Conservation (phyloP, 2,329 filamentous ascomycete species). For the Hymenoscyphus albidus region DNA sequence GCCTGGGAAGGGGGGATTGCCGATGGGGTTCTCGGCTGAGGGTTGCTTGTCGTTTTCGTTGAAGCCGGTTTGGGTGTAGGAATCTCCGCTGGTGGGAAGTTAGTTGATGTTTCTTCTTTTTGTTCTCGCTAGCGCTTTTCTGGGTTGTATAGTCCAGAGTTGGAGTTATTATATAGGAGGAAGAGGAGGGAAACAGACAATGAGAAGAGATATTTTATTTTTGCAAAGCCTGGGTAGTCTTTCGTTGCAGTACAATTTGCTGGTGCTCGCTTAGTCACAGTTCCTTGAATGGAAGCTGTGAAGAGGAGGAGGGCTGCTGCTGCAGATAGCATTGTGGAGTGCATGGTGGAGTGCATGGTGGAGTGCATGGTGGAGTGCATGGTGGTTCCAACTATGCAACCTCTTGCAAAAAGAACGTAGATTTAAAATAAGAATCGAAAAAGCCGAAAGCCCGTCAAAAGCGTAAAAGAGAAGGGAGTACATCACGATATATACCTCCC, state of each 20-base stretch:
- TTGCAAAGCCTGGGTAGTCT: constrained; percentile 37
- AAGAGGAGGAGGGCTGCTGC: not conserved
- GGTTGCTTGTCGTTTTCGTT: constrained; percentile 36
- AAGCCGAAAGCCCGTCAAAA: not conserved
- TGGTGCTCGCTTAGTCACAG: not conserved
- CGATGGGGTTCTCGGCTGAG: constrained; percentile 37
- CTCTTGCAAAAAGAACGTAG: too few species aligned
- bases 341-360: too few species aligned
- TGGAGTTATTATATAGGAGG: not conserved
- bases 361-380: too few species aligned
- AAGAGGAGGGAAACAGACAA: constrained; percentile 35
- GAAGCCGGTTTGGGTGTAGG: constrained; percentile 40
- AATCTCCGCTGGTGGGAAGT: constrained; percentile 37
- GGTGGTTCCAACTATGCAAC: not conserved
- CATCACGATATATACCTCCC: not conserved
- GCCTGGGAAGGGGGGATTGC: constrained; percentile 40
- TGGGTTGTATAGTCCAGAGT: not conserved
- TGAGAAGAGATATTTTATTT: constrained; percentile 41
- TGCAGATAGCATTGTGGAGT: not conserved
- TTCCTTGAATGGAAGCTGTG: not conserved
- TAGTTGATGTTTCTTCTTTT: not conserved
- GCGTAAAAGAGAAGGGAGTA: not conserved
- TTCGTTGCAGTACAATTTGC: constrained; percentile 26
- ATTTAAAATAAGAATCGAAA: not conserved
- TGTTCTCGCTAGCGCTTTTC: not conserved